Evolutionary conservation across 805 yeast genomes (phyloP), one percentile per base, ranked within the genome.

Genomic region (Metschnikowia santaceciliae): DNA sequence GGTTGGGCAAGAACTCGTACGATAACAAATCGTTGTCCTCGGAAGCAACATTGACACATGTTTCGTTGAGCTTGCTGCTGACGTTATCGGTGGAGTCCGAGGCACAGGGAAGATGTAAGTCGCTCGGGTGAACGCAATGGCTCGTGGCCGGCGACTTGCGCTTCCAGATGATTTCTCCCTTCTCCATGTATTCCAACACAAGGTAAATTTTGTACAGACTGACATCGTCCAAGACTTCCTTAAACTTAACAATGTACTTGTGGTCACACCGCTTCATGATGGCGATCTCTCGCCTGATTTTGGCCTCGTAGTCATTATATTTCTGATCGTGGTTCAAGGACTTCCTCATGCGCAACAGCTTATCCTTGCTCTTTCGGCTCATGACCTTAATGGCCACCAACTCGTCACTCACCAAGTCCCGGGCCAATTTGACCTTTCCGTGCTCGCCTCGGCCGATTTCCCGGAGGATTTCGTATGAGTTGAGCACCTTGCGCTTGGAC

Each of bases 401-500:
- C 56, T 79, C 83, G 42, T 78, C 74, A 5, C 77, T 68, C n/a
- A 79, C 75, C 49, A 84, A 68, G 64, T 91, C 92, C 53, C 80
- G 80, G 0, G 96, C 99, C 17, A 94, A 76, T 66, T 94, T 94
- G 40, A 94, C 99, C 66, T 90, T 92, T n/a, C 99, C 98, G 69
- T 92, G 98, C 66, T 91, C 96, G n/a, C 99, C 99, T 34, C 88
- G 77, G 10, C 99, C 99, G 30, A 94, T 75, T 69, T 91, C 97
- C 23, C 79, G 76, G 32, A 90, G 69, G 35, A 94, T 88, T 67
- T 94, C 99, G 65, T 91, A 94, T 0, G 95, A 83, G 69, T 94
- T 94, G 54, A 94, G 75, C 34, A 86, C 82, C 64, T 91, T 88
- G 46, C 94, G 80, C 54, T 86, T 83, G 1, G 86, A 82, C 4